Conservation (phyloP, 495 filamentous ascomycete species). For the Penicillium alfredii region DNA sequence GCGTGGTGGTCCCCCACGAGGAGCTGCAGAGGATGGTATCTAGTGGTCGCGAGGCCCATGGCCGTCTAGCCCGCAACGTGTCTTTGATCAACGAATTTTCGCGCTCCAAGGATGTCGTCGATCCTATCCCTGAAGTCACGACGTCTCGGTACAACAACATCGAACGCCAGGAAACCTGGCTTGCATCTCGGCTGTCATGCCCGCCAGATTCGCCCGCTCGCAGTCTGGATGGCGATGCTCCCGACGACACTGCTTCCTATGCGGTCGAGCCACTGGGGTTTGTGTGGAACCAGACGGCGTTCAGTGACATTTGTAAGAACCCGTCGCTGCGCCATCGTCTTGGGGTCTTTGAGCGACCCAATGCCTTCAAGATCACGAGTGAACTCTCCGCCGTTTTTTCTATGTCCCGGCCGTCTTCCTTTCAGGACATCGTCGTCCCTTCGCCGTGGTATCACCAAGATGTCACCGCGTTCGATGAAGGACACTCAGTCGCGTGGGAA, state of each 20-base stretch:
- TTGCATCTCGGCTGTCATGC: constrained; percentile 10
- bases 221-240: constrained; percentile 5
- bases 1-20: constrained; percentile 61
- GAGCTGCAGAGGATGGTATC: constrained; percentile 7
- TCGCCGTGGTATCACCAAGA: constrained; percentile 10
- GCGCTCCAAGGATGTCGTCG: neutral
- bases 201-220: constrained; percentile 9
- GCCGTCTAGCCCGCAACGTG: constrained; percentile 1
- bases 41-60: constrained; percentile 1
- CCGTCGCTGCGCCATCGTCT: constrained; percentile 13
- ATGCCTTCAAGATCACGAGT: constrained; percentile 10
- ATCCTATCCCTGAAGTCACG: neutral
- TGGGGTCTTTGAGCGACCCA: constrained; percentile 10
- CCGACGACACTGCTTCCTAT: constrained; percentile 9
- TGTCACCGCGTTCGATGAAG: constrained; percentile 1
- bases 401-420: constrained; percentile 11
- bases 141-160: constrained; percentile 7
- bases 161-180: constrained; percentile 16
- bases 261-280: no score
- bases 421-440: constrained; percentile 13
- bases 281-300: constrained; percentile 7
- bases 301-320: constrained; percentile 11
- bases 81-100: constrained; percentile 1
- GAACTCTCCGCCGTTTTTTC: constrained; percentile 15
- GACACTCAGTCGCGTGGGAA: constrained; percentile 8